Base-by-base conservation (phyloP, 148 eudicot species). In the Cornus florida region DNA sequence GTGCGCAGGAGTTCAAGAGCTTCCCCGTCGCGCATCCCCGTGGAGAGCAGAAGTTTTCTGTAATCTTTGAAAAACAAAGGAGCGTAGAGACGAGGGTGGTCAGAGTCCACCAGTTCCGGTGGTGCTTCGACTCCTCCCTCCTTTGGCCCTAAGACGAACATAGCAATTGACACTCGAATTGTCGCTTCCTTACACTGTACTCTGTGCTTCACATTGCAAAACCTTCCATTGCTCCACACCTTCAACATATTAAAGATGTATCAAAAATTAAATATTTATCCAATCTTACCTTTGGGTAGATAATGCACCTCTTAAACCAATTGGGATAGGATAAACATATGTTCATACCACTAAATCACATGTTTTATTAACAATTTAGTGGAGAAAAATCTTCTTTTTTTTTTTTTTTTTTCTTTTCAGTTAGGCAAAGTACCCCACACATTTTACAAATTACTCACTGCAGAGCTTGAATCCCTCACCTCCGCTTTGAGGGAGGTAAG, bases 101-200 rank as follows among this genome's bases (percentile, higher is more conserved):
- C 28, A 0, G 75, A 19, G 75, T 31, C 75, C 70, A 78, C 81
- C 32, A 78, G 75, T 53, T 78, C 59, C 19, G 75, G 60, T 64
- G 81, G 81, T 9, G 81, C 75, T 71, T 71, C 81, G 1, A 78
- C 43, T 10, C 24, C 41, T 19, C 3, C 24, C 39, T 71, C 70
- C 57, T 66, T 78, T 24, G 81, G 81, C 9, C 70, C 75, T 11
- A 78, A 48, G n/a, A 71, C 70, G 19, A 78, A 71, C 7, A 71
- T 1, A 6, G 41, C 70, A 7, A 71, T 71, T 10, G 81, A 71
- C 20, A 78, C 8, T 1, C 81, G 75, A 14, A 14, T 39, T 14
- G 43, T 43, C 12, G 60, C 69, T 38, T 69, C 85, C 39, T 86
- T 78, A 81, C 81, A 77, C 69, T 87, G 80, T 78, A 86, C 83